Evolutionary conservation across 75 land plant genomes (phyloP), one percentile per base, ranked within the genome.

Genomic region (Picea sitchensis): DNA sequence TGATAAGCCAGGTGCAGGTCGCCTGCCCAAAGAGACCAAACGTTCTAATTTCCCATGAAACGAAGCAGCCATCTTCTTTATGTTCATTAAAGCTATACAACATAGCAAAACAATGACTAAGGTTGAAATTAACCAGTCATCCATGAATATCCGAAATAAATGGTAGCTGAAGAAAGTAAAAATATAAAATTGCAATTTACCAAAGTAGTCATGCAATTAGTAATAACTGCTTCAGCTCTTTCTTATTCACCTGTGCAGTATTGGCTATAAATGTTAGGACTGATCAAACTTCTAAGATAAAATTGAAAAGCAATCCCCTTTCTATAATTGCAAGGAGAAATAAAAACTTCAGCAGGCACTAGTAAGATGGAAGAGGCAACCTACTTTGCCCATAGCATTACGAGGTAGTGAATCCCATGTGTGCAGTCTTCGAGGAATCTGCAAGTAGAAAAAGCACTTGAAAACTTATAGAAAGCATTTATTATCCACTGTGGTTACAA

Each of bases 301-400:
- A 51, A 51, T 51, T 20, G 13, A 59, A 44, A 47, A 56, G 59
- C 14, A 31, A 30, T 18, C 26, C 20, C 30, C 11, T 32, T 21
- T 26, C 62, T 26, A 47, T 32, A 60, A 76, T 9, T 32, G 57
- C 4, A 13, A 20, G 11, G 17, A 71, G 23, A 41, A 71, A 5
- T 71, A 44, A 41, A 6, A 71, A 71, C 54, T 71, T 38, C 9
- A 71, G 54, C 73, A 71, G 9, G n/a, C 73, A 71, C 2, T 44
- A 71, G 54, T 1, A n/a, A 36, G 34, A 61, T 64, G 32, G 59
- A 44, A 65, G 36, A 56, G 34, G 34, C 14, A 61, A 77, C 79
- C 61, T 44, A 96, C 99, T 91, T 96, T 96, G 81, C 99, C 97
- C 99, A 96, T 92, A 20, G 99, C 99, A 84, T 96, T 96, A 41